Evolutionary conservation across 2,329 filamentous ascomycete genomes (phyloP), one percentile per base, ranked within the genome.

Genomic region (Chaetomium sp.): DNA sequence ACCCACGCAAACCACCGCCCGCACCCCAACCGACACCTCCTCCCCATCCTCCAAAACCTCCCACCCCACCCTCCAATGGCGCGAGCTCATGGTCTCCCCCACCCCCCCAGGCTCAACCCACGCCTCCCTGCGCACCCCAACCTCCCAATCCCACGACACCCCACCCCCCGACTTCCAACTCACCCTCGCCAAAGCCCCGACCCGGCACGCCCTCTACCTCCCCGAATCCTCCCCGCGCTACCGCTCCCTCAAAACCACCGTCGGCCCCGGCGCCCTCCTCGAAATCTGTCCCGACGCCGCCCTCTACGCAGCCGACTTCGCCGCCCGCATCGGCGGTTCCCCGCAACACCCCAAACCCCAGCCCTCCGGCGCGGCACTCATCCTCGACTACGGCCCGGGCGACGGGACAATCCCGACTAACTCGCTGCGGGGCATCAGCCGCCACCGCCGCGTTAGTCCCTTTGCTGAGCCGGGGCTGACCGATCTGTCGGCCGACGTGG

Each of bases 211-310:
- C 0, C 80, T 88, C 53, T 89, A 95, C 69, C 83, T 99, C 9
- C 92, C 94, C 2, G 86, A 91, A 66, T 82, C 85, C 4, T 95
- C 89, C 0, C 72, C 82, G 1, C 87, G 94, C 44, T 96, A 95
- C 74, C 83, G 82, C 62, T 80, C 82, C 9, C 81, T 97, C 54
- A 88, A 88, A 65, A 74, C 79, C 14, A 80, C 75, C 10, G 76
- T 82, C 4, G 82, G 81, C 52, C 82, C 89, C 1, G 83, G 81
- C 54, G 84, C 91, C 19, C 80, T 91, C 35, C 87, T 97, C 61
- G 94, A 99, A 72, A 81, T 99, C 59, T 95, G 88, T 46, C 94
- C 94, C 0, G 92, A 97, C 69, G 88, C 88, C 1, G 84, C 87
- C 33, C 80, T 89, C 40, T 94, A 91, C 70, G 83, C 86, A 1